Conservation (phyloP, 2,329 filamentous ascomycete species). For the Calonectria naviculata region DNA sequence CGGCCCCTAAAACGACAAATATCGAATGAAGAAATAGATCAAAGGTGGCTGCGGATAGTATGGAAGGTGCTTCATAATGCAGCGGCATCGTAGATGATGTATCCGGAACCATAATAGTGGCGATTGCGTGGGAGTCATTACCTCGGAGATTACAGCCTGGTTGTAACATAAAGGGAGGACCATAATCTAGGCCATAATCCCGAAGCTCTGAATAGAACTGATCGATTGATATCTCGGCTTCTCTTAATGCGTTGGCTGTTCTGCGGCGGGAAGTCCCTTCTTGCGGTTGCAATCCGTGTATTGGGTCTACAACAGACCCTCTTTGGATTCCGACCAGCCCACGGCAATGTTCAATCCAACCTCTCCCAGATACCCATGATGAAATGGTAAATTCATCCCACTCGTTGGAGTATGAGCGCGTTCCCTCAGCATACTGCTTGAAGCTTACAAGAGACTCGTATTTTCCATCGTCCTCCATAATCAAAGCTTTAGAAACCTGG, state of each 20-base stretch:
- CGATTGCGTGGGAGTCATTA: conserved; percentile 20
- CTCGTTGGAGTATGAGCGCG: conserved; percentile 48
- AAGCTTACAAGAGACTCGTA: conserved; percentile 41
- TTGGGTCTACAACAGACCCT: conserved; percentile 28
- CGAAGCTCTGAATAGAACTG: conserved; percentile 42
- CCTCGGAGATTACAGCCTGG: conserved; percentile 19
- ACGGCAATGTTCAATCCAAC: conserved; percentile 69
- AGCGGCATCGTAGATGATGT: conserved; percentile 58
- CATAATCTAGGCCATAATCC: conserved; percentile 37
- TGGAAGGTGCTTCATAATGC: conserved; percentile 53
- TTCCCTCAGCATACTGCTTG: conserved; percentile 41
- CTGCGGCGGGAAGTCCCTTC: conserved; percentile 18
- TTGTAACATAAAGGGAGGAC: conserved; percentile 33
- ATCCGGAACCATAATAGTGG: conserved; percentile 52
- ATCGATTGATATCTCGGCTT: conserved; percentile 21
- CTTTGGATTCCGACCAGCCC: conserved; percentile 57
- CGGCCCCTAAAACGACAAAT: conserved; percentile 51
- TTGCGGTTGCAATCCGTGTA: conserved; percentile 21
- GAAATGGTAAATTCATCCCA: conserved; percentile 69
- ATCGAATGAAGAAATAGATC: conserved; percentile 56
- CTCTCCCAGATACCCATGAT: conserved; percentile 61
- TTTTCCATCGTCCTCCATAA: conserved; percentile 36
- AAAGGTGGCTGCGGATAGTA: conserved; percentile 58
- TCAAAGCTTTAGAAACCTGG: conserved; percentile 38
- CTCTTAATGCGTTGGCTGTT: background rate